Conservation (phyloP, 306 rosid species). For the Potentilla sterilis region DNA sequence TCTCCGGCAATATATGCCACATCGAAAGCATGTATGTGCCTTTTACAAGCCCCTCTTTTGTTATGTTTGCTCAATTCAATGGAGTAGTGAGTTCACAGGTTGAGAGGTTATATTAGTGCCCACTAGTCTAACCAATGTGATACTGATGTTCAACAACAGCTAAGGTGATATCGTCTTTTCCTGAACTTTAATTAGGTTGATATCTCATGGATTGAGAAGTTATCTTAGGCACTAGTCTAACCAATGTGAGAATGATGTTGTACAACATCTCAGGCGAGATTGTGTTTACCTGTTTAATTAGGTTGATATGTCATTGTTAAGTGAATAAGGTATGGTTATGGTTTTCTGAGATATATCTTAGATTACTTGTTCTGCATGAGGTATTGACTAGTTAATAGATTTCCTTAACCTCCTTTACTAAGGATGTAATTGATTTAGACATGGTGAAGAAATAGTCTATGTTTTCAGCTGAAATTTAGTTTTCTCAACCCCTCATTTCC, state of each 20-base stretch:
- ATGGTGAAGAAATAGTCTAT: not conserved
- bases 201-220: no score
- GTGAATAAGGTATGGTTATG: not conserved
- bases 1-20: conserved; percentile 21
- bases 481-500: not conserved
- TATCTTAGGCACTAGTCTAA: no score
- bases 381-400: not conserved
- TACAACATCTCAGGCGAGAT: no score
- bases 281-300: not conserved
- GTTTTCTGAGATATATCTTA: not conserved
- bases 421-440: not conserved
- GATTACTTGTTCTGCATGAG: not conserved
- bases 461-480: not conserved
- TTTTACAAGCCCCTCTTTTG: not conserved
- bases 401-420: not conserved
- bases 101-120: not conserved
- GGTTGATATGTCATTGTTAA: not conserved
- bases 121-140: not conserved
- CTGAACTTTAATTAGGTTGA: not conserved
- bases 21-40: conserved; percentile 20
- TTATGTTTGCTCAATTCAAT: not conserved
- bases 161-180: not conserved
- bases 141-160: not conserved
- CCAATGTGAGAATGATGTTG: no score
- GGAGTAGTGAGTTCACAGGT: not conserved